Conservation (phyloP, 805 yeast genomes). For the Myxozyma geophila region DNA sequence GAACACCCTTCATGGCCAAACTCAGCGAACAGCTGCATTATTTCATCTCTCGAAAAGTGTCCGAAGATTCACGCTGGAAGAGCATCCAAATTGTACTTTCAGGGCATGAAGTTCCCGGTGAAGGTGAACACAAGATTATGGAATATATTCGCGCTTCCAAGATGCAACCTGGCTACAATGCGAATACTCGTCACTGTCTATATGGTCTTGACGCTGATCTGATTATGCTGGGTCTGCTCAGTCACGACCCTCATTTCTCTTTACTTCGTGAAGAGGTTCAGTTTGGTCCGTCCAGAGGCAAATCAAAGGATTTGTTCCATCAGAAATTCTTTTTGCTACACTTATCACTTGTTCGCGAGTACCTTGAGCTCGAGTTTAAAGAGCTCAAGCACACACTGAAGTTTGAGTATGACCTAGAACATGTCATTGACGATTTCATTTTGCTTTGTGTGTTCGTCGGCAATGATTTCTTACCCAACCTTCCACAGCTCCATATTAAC, state of each 20-base stretch:
- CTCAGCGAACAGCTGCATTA: slow-evolving; percentile 80
- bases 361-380: slow-evolving; percentile 80
- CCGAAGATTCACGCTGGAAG: slow-evolving; percentile 87
- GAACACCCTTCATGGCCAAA: slow-evolving; percentile 94
- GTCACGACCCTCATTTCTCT: slow-evolving; percentile 96
- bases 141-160: slow-evolving; percentile 80
- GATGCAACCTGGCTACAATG: slow-evolving; percentile 71
- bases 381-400: slow-evolving; percentile 66
- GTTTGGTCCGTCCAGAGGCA: slow-evolving; percentile 59
- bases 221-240: slow-evolving; percentile 87
- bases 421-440: slow-evolving; percentile 89
- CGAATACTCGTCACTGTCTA: slow-evolving; percentile 87
- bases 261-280: slow-evolving; percentile 92
- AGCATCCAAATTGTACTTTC: slow-evolving; percentile 74
- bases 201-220: slow-evolving; percentile 97
- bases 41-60: slow-evolving; percentile 83
- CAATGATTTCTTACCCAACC: slow-evolving; percentile 94
- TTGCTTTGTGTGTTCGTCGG: slow-evolving; percentile 93
- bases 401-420: slow-evolving; percentile 81
- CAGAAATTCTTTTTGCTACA: slow-evolving; percentile 85
- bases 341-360: slow-evolving; percentile 86
- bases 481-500: slow-evolving; percentile 90
- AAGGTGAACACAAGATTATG: slow-evolving; percentile 98
- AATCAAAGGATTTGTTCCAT: slow-evolving; percentile 59
- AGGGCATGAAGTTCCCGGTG: slow-evolving; percentile 98